phyloP scores from a whole-genome alignment of 495 filamentous ascomycete species.

The Podospora tetraspora region DNA sequence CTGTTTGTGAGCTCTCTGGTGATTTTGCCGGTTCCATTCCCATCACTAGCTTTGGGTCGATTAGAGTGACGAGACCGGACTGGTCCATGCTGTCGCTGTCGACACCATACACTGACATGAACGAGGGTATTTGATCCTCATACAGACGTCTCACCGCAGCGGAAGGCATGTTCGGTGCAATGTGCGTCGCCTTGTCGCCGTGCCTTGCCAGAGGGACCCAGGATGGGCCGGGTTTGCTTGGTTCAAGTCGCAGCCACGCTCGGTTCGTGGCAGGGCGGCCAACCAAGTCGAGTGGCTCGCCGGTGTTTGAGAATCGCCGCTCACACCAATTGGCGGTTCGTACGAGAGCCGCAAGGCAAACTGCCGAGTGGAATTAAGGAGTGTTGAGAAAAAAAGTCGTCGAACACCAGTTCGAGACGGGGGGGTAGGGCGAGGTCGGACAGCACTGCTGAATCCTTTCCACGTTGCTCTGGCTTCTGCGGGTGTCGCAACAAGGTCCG shows the following conservation, averaged over 20 bases:
- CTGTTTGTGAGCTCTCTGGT: constrained; percentile 26
- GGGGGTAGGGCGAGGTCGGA: constrained; percentile 14
- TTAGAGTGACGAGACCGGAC: constrained; percentile 38
- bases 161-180: constrained; percentile 47
- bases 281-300: constrained; percentile 16
- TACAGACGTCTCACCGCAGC: constrained; percentile 48
- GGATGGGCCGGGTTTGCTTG: constrained; percentile 15
- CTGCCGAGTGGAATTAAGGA: constrained; percentile 4
- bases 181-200: neutral
- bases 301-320: constrained; percentile 18
- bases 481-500: constrained; percentile 11
- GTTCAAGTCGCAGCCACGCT: constrained; percentile 24
- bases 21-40: constrained; percentile 34
- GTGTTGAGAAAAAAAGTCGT: neutral
- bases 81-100: constrained; percentile 43
- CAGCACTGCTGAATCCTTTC: constrained; percentile 36
- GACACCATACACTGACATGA: constrained; percentile 65
- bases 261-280: constrained; percentile 18
- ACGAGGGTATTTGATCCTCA: constrained; percentile 65
- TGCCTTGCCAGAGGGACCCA: constrained; percentile 11
- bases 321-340: neutral
- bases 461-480: neutral
- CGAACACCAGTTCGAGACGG: constrained; percentile 1
- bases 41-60: constrained; percentile 41
- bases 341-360: constrained; percentile 1